A percentile compares a stretch with the other conserved stretches of the same genome.
phyloP scores from a whole-genome alignment of 2,329 filamentous ascomycete species.

The Lasiodiplodia sp. region DNA sequence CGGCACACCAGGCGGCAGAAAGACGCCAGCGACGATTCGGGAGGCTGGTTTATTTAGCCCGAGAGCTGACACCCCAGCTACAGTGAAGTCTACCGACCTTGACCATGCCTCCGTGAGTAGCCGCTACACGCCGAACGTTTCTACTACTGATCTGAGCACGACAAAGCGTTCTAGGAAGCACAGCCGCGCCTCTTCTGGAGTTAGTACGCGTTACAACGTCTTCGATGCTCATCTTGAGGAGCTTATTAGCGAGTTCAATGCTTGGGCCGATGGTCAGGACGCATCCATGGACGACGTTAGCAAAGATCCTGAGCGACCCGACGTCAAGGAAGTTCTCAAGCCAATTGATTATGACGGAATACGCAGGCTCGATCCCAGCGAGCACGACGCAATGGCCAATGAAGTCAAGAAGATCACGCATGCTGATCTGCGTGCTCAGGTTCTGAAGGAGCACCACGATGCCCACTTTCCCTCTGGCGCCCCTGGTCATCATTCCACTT shows the following conservation, averaged over 20 bases:
- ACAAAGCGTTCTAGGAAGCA: neutral
- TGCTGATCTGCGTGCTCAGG: neutral
- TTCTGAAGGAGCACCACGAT: neutral
- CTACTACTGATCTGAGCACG: neutral
- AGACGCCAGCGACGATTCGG: neutral
- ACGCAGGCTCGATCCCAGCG: neutral
- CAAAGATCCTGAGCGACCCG: neutral
- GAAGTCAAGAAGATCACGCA: neutral
- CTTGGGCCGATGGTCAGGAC: conserved; percentile 1
- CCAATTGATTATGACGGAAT: neutral
- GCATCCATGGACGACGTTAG: neutral
- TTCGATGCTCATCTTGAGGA: conserved; percentile 21
- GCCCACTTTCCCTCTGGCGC: neutral
- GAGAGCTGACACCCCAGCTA: neutral
- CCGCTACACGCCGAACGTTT: neutral
- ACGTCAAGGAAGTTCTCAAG: neutral
- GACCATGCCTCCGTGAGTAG: neutral
- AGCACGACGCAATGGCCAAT: neutral
- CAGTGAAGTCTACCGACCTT: neutral
- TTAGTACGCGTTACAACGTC: neutral
- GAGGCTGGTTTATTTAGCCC: neutral
- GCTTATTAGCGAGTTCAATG: neutral
- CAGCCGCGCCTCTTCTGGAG: neutral
- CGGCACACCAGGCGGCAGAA: neutral
- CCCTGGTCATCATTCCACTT: neutral